Base-by-base conservation (phyloP, 805 yeast genomes). In the Priceomyces castillae region DNA sequence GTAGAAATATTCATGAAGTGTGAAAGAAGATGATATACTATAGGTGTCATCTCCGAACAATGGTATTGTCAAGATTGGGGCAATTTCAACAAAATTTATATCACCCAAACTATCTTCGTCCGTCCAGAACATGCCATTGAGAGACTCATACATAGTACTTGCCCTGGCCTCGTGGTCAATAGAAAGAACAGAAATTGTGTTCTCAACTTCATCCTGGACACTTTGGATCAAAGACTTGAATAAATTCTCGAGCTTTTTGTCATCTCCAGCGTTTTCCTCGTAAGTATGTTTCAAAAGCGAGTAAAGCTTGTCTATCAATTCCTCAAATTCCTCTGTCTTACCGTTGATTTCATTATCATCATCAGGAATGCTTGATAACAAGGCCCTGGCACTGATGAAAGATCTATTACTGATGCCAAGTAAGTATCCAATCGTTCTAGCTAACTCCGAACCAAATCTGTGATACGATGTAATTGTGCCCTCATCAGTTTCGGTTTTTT, bases 41-140 rank as follows among this genome's bases (percentile, higher is more conserved):
- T 46, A 39, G 12, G 47, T 51, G 34, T 48, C 56, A 41, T 69
- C 73, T 6, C 59, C 58, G 12, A 46, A 42, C 4, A 67, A 50
- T 39, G 58, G 64, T 17, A 66, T 41, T 0, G 73, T 61, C 15
- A 71, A 52, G 0, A 68, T 38, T 2, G 67, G 64, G 0, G 71
- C 62, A 26, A 66, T 50, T 4, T 50, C 40, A 15, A 49, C 50
- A 35, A 65, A 62, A 35, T 59, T 49, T 28, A 68, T 57, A 25
- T 44, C 49, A 3, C 70, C 69, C 5, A 66, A 39, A 30, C 45
- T 47, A 19, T 60, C 65, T 22, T 56, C 53, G 30, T 60, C 61
- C 31, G 53, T 58, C 74, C 75, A 70, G 42, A 71, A 66, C 44
- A 69, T 51, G 37, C 58, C 61, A 46, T 65, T 60, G 41, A 71